These are phyloP conservation scores for Wickerhamiella occidentalis DNA, from an alignment of 805 yeast genomes.

Conservation along the genomic window DNA sequence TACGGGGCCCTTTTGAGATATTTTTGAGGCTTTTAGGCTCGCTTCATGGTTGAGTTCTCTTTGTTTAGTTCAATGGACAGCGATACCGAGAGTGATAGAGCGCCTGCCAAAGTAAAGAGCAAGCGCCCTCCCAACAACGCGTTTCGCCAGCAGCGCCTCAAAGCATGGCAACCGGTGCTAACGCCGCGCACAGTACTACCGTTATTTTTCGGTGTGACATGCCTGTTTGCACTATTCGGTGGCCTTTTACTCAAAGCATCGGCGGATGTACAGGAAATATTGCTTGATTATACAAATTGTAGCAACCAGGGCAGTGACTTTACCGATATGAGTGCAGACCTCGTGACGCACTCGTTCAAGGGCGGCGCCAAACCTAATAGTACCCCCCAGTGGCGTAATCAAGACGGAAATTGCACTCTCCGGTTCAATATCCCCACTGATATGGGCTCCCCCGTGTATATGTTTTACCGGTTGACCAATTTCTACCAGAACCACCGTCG, in stretches of 20 bases:
- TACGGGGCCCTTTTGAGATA: too few relatives aligned
- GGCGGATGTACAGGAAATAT: constrained; percentile 61
- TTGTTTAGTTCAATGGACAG: too few relatives aligned
- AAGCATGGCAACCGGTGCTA: constrained; percentile 76
- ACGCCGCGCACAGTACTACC: constrained; percentile 90
- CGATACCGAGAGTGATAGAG: constrained; percentile 27
- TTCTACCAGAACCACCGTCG: constrained; percentile 93
- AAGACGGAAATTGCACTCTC: constrained; percentile 44
- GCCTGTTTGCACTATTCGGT: constrained; percentile 84
- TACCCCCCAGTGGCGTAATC: constrained; percentile 55
- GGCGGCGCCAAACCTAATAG: constrained; percentile 25
- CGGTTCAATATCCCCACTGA: constrained; percentile 63
- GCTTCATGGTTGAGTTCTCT: too few relatives aligned
- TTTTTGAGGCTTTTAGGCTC: too few relatives aligned
- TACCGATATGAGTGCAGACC: constrained; percentile 45
- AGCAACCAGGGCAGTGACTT: constrained; percentile 37
- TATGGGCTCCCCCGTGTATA: constrained; percentile 55
- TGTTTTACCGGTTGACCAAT: constrained; percentile 79
- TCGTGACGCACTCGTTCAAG: constrained; percentile 51
- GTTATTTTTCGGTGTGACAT: constrained; percentile 55
- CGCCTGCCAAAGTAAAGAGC: constrained; percentile 28
- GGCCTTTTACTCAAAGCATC: constrained; percentile 71
- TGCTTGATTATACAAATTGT: constrained; percentile 69
- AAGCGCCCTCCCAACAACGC: constrained; percentile 36
- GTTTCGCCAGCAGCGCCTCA: constrained; percentile 43